Conservation (phyloP, 2,329 filamentous ascomycete genomes). For the Albophoma yamanashiensis region DNA sequence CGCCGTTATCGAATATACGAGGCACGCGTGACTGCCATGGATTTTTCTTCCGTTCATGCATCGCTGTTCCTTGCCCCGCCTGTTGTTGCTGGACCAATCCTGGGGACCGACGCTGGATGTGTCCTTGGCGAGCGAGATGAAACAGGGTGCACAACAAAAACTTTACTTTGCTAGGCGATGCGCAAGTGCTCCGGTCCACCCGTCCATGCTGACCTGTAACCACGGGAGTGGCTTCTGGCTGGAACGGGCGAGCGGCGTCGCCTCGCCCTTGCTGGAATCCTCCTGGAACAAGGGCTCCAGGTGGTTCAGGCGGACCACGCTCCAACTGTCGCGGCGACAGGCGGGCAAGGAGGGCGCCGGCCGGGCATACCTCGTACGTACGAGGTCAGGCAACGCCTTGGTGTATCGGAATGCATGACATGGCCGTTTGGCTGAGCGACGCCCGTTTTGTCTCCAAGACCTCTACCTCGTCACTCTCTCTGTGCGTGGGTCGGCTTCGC, state of each 20-base stretch:
- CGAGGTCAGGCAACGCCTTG: background rate
- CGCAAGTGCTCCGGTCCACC: background rate
- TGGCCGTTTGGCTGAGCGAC: slow-evolving; percentile 2
- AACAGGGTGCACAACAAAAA: background rate
- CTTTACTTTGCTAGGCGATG: background rate
- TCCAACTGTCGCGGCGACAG: background rate
- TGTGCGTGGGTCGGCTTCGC: slow-evolving; percentile 1
- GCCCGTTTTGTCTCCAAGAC: slow-evolving; percentile 9
- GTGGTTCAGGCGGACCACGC: background rate
- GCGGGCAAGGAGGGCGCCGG: background rate
- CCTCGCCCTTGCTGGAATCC: slow-evolving; percentile 1
- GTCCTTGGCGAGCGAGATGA: background rate
- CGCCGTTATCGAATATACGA: background rate
- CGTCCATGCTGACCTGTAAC: background rate
- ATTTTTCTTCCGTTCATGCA: background rate
- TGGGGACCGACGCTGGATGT: background rate
- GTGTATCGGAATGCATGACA: slow-evolving; percentile 23
- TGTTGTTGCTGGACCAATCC: background rate
- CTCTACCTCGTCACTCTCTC: background rate
- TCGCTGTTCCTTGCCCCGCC: background rate
- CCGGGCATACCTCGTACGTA: background rate
- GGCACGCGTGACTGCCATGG: background rate
- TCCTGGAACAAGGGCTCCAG: background rate
- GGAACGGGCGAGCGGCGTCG: background rate
- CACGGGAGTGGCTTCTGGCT: background rate